A percentile compares a stretch with the other conserved stretches of the same genome.
phyloP scores from a whole-genome alignment of 306 rosid species.

The Quercus berberidifolia region DNA sequence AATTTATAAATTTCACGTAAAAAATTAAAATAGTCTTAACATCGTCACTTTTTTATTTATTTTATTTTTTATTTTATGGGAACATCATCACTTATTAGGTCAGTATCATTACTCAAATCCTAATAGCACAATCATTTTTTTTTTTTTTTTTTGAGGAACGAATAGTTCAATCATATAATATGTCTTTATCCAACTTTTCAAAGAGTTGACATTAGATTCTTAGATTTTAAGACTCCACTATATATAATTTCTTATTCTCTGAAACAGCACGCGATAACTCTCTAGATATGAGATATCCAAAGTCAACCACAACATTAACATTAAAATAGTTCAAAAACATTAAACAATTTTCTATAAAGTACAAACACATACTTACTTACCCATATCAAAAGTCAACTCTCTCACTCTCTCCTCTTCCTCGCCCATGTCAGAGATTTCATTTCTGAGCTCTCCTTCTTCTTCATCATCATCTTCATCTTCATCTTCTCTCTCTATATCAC shows the following conservation, averaged over 20 bases:
- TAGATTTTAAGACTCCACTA: neutral
- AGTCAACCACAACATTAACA: constrained; percentile 10
- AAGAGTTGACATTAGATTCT: neutral
- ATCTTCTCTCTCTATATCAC: neutral
- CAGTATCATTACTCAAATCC: too few relatives aligned
- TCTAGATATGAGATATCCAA: neutral
- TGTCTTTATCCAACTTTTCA: neutral
- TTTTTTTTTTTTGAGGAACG: too few relatives aligned
- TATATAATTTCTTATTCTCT: too few relatives aligned
- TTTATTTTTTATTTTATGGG: too few relatives aligned
- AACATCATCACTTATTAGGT: too few relatives aligned
- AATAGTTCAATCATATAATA: too few relatives aligned
- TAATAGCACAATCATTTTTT: too few relatives aligned
- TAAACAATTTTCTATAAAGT: neutral
- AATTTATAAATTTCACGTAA: too few relatives aligned
- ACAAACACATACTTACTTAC: neutral
- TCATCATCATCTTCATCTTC: too few relatives aligned
- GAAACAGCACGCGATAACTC: too few relatives aligned
- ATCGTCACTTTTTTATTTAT: too few relatives aligned
- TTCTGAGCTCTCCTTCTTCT: neutral
- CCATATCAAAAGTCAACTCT: constrained; percentile 41
- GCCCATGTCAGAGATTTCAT: neutral
- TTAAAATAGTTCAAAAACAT: neutral
- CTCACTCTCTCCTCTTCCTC: constrained; percentile 9
- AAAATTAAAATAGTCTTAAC: too few relatives aligned